Conservation (phyloP, 192 early-diverging fungal species). For the Mortierella alpina region DNA sequence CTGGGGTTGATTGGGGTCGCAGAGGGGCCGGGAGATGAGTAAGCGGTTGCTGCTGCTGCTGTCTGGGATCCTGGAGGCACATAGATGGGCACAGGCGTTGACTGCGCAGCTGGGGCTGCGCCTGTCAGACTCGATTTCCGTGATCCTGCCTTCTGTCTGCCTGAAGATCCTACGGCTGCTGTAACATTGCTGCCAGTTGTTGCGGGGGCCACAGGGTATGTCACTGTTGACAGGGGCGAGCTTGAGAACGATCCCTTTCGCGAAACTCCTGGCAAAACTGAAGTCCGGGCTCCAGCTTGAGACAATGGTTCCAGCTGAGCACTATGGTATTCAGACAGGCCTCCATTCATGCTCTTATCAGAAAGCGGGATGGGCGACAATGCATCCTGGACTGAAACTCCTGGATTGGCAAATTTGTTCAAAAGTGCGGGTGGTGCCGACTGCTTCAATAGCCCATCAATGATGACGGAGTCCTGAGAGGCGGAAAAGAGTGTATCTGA, state of each 20-base stretch:
- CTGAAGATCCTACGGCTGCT: background rate
- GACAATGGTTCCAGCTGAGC: background rate
- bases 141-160: constrained; percentile 16
- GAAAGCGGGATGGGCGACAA: constrained; percentile 1
- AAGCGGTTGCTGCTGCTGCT: background rate
- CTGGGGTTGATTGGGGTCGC: constrained; percentile 28
- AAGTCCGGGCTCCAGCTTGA: background rate
- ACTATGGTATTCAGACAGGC: constrained; percentile 2
- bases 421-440: constrained; percentile 28
- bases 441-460: constrained; percentile 31
- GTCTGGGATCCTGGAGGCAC: background rate
- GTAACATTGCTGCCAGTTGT: background rate
- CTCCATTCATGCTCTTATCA: constrained; percentile 22
- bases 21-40: background rate
- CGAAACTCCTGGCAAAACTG: constrained; percentile 10
- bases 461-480: constrained; percentile 22
- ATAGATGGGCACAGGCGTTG: background rate
- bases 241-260: constrained; percentile 44
- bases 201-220: constrained; percentile 5
- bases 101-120: background rate
- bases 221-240: constrained; percentile 39
- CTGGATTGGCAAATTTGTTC: constrained; percentile 42
- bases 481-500: constrained; percentile 41
- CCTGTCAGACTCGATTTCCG: constrained; percentile 28
- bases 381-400: constrained; percentile 37